phyloP scores from a whole-genome alignment of 768 basidiomycete species.

The Pisolithus marmoratus region DNA sequence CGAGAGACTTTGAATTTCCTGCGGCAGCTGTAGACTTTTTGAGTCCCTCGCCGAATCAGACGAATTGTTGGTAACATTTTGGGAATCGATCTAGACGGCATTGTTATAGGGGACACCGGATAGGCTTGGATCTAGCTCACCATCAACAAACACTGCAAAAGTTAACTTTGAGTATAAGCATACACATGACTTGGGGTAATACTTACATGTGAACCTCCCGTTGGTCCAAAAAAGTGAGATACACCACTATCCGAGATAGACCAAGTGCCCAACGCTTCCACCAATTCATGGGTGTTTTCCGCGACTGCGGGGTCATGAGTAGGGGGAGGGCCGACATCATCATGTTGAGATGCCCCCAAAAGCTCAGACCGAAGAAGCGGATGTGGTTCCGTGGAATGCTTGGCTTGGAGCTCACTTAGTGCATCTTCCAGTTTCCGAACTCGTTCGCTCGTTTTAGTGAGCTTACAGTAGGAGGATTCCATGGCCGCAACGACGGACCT shows the following conservation, averaged over 20 bases:
- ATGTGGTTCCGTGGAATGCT: conserved; percentile 58
- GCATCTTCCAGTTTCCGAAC: conserved; percentile 63
- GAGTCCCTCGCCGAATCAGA: no score
- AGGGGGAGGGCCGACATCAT: no score
- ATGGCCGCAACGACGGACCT: conserved; percentile 58
- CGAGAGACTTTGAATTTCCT: conserved; percentile 44
- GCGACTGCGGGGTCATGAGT: not conserved
- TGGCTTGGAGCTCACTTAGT: conserved; percentile 61
- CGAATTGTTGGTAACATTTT: no score
- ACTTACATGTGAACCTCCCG: no score
- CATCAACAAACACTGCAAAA: no score
- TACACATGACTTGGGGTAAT: no score
- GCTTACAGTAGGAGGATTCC: conserved; percentile 54
- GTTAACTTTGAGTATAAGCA: no score
- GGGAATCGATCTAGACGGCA: no score
- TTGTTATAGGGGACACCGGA: no score
- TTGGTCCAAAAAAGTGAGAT: conserved; percentile 28
- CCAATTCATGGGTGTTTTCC: conserved; percentile 11
- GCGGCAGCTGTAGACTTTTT: no score
- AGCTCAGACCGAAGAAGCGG: conserved; percentile 65
- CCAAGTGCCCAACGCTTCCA: conserved; percentile 64
- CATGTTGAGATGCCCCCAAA: conserved; percentile 28
- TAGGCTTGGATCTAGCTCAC: no score
- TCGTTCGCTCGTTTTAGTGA: conserved; percentile 59
- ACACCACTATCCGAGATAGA: conserved; percentile 64